Evolutionary conservation across 805 yeast species (phyloP), one percentile per base, ranked within the genome.

Genomic region (Zygotorulaspora danielsina): DNA sequence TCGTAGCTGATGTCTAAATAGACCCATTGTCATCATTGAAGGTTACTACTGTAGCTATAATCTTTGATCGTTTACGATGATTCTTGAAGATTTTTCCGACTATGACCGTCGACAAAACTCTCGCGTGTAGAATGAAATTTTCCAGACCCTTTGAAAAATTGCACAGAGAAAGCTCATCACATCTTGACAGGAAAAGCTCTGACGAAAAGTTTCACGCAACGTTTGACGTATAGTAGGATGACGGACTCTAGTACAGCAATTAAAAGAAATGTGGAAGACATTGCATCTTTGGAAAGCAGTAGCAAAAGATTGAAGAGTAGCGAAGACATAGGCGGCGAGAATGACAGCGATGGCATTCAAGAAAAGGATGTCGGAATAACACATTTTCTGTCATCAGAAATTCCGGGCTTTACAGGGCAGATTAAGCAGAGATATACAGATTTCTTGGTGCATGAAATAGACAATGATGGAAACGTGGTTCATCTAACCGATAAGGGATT

Each of bases 351-450:
- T 27, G 80, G 83, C 7, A 73, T 83, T 34, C 73, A 71, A 37
- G 96, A 89, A 57, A 25, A 48, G 2, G 94, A 88, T 59, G 98
- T 93, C 7, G 98, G 98, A 5, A 90, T 93, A 48, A 79, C 86
- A 1, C 76, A 76, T 36, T 89, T 67, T 52, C 64, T 87, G 24
- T 76, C 78, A 34, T 58, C 69, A 2, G 71, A 66, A 4, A 52
- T 69, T 18, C 61, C 69, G 7, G 95, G 96, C 3, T 86, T 93
- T 48, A 59, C 61, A 12, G 98, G 97, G 2, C 71, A 74, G 10
- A 69, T 93, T 52, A 93, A 93, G 61, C 95, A 85, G 56, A 70
- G 96, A 45, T 89, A 88, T 63, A 81, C 95, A 9, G 99, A 93
- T 59, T 93, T 93, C 59, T 72, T 86, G 57, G 99, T 93, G 32